These are phyloP conservation scores for Dichotomopilus funicola DNA, from an alignment of 2,329 filamentous ascomycete genomes.

Conservation along the genomic window DNA sequence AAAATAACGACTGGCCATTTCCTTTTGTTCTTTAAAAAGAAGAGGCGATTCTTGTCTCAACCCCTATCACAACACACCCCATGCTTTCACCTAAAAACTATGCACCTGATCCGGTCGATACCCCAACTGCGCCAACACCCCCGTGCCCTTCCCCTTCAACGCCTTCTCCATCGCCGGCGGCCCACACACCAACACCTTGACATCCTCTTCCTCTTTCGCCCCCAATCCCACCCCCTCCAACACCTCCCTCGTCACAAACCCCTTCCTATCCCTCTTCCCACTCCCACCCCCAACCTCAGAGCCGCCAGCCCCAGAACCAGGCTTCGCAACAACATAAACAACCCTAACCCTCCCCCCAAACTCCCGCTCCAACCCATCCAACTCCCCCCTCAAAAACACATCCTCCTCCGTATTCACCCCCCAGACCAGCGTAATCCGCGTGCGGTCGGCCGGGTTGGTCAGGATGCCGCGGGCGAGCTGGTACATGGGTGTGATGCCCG, in stretches of 20 bases:
- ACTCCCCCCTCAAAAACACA: slow-evolving; percentile 50
- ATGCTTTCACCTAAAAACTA: slow-evolving; percentile 37
- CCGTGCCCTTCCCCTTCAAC: slow-evolving; percentile 39
- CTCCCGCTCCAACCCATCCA: slow-evolving; percentile 42
- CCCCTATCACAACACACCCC: neutral
- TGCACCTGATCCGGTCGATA: slow-evolving; percentile 52
- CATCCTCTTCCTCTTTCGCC: slow-evolving; percentile 29
- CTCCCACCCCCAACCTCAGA: too few relatives aligned
- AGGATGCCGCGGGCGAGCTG: slow-evolving; percentile 58
- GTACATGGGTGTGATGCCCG: slow-evolving; percentile 66
- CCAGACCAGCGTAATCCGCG: slow-evolving; percentile 57
- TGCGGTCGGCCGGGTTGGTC: slow-evolving; percentile 54
- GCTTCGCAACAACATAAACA: slow-evolving; percentile 50
- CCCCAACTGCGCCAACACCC: slow-evolving; percentile 51
- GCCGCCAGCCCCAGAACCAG: slow-evolving; percentile 31
- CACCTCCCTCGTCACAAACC: slow-evolving; percentile 52
- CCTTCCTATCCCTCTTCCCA: slow-evolving; percentile 37
- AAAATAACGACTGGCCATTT: too few relatives aligned
- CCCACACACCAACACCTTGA: slow-evolving; percentile 63
- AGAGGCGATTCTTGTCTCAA: too few relatives aligned
- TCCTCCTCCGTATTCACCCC: slow-evolving; percentile 61
- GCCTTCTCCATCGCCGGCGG: slow-evolving; percentile 60
- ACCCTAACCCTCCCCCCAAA: slow-evolving; percentile 51
- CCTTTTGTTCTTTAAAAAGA: too few relatives aligned
- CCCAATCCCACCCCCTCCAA: slow-evolving; percentile 42